Conservation (phyloP, 139 green algal genomes). For the Chlorella sorokiniana region DNA sequence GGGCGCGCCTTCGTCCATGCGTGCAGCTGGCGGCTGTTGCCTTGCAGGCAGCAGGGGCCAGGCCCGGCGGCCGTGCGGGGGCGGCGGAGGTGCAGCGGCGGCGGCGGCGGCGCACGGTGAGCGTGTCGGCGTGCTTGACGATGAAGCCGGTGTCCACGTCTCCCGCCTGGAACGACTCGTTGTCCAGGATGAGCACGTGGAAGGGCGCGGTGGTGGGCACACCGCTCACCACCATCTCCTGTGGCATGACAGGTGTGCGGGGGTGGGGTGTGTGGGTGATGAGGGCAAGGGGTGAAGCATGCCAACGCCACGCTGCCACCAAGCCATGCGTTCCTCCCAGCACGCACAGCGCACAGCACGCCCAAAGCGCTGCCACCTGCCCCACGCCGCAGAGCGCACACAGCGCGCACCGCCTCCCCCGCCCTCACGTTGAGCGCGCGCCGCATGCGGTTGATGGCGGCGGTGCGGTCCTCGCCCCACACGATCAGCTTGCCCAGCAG, state of each 20-base stretch:
- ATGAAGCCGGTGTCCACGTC: slow-evolving; percentile 87
- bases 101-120: slow-evolving; percentile 28
- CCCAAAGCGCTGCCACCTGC: background rate
- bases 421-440: slow-evolving; percentile 64
- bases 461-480: slow-evolving; percentile 79
- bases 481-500: slow-evolving; percentile 98
- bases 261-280: background rate
- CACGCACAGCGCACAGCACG: too few species aligned
- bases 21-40: too few species aligned
- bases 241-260: background rate
- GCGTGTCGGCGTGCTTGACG: slow-evolving; percentile 78
- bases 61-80: too few species aligned
- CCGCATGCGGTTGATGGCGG: slow-evolving; percentile 86
- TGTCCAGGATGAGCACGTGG: slow-evolving; percentile 88
- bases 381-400: background rate
- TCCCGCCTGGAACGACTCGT: slow-evolving; percentile 65
- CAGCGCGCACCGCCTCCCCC: background rate
- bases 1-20: too few species aligned
- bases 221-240: slow-evolving; percentile 69
- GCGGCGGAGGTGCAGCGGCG: too few species aligned
- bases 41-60: too few species aligned
- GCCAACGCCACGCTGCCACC: too few species aligned
- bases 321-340: too few species aligned
- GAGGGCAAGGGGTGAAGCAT: background rate
- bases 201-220: slow-evolving; percentile 90